Evolutionary conservation across 2,329 filamentous ascomycete species (phyloP), one percentile per base, ranked within the genome.

Genomic region (Aspergillus amoenus): DNA sequence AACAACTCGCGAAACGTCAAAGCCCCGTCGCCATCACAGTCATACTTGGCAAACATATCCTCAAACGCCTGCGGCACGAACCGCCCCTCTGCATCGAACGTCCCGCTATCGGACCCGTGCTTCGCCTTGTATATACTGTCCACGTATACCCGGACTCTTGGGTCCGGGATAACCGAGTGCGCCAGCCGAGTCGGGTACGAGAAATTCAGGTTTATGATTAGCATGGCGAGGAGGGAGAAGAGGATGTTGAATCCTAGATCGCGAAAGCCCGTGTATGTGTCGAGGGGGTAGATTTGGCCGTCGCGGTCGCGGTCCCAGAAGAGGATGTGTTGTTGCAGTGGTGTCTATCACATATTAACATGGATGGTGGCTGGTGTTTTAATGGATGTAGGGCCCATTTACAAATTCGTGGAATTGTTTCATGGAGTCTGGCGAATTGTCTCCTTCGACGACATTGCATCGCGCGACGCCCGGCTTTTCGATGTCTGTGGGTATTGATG

Each of bases 1-100:
- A 67, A 62, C 21, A 79, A 57, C 60, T 80, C 78, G 51, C 66
- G 61, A 1, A 76, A 52, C 0, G 73, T 74, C 60, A 81, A 54
- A 1, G 74, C 73, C 15, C 76, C 70, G 64, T 76, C 69, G 60
- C 72, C 34, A 27, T 69, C 61, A 41, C 68, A 39, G 55, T 76
- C 74, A 62, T 79, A 81, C 61, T 80, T 81, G 1, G 70, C 61
- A 57, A 81, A 81, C 27, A 81, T 68, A 40, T 81, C 77, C 65
- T 81, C 79, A 53, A 81, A 80, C 13, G 72, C 68, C 65, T 80
- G 75, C 37, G 77, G 78, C 3, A 75, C 62, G 61, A 79, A 80
- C 1, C 77, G 67, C 0, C 79, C 79, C 51, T 81, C 78, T 4
- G 68, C 66, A 58, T 81, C 79, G 55, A 75, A 81, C 8, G 72